Evolutionary conservation across 2,329 filamentous ascomycete species (phyloP).

Genomic region (Penicillium oxalicum): DNA sequence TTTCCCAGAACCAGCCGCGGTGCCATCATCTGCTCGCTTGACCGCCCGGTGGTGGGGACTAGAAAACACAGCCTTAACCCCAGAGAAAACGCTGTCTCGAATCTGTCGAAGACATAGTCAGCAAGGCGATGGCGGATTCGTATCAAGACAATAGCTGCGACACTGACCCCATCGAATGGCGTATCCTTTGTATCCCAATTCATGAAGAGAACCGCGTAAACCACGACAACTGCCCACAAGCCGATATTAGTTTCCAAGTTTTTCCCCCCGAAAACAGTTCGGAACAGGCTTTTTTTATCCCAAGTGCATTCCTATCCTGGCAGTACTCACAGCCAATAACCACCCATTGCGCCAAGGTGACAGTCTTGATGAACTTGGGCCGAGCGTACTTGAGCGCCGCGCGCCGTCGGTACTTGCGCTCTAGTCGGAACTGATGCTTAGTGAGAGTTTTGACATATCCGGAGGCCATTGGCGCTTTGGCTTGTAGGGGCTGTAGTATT

Average conservation of each 20-base stretch:
- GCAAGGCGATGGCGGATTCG: background rate
- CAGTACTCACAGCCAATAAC: constrained; percentile 45
- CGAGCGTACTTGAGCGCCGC: constrained; percentile 56
- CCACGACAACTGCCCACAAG: constrained; percentile 32
- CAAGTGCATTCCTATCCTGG: background rate
- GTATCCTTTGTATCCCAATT: constrained; percentile 39
- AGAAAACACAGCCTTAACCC: constrained; percentile 29
- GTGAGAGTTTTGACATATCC: constrained; percentile 55
- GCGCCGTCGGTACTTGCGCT: constrained; percentile 59
- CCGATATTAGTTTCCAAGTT: constrained; percentile 8
- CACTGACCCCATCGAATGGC: constrained; percentile 38
- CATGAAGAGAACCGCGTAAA: constrained; percentile 42
- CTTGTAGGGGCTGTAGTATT: constrained; percentile 52
- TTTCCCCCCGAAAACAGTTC: background rate
- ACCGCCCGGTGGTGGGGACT: constrained; percentile 26
- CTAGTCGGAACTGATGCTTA: constrained; percentile 64
- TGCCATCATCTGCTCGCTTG: constrained; percentile 17
- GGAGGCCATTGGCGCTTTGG: constrained; percentile 61
- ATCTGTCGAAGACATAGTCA: constrained; percentile 21
- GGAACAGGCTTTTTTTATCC: no score
- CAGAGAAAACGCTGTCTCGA: constrained; percentile 30
- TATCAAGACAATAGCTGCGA: background rate
- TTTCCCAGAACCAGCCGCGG: constrained; percentile 5
- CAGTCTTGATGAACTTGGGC: constrained; percentile 53
- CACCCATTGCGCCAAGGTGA: constrained; percentile 53